These are phyloP conservation scores for Emergomyces pasteurianus DNA, from an alignment of 2,329 filamentous ascomycete genomes.

Conservation along the genomic window DNA sequence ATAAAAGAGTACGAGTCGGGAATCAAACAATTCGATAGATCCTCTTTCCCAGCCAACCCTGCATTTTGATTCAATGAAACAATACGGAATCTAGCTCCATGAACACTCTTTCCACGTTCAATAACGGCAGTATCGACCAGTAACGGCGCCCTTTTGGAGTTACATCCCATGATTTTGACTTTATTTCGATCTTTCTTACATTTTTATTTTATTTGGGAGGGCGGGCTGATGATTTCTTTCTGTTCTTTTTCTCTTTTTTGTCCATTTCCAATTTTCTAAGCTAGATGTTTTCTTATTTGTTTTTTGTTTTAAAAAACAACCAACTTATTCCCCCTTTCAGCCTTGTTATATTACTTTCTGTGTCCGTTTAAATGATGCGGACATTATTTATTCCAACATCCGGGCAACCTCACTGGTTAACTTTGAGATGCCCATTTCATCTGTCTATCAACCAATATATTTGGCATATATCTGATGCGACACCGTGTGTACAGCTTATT, in stretches of 20 bases:
- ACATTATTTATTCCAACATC: background rate
- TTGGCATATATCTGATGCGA: background rate
- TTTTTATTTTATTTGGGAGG: conserved; percentile 9
- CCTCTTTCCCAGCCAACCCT: background rate
- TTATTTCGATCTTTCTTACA: conserved; percentile 9
- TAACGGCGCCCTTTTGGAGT: conserved; percentile 10
- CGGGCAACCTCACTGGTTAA: background rate
- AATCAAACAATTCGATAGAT: background rate
- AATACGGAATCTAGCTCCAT: conserved; percentile 14
- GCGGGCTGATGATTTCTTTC: background rate
- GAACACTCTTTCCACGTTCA: conserved; percentile 11
- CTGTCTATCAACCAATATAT: background rate
- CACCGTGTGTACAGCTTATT: background rate
- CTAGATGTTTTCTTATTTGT: background rate
- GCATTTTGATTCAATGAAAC: background rate
- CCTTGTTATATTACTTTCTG: background rate
- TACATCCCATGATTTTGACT: conserved; percentile 7
- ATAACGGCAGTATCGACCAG: conserved; percentile 15
- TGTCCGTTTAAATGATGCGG: background rate
- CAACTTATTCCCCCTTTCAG: conserved; percentile 1
- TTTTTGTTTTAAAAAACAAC: background rate
- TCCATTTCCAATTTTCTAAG: background rate
- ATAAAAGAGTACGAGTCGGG: conserved; percentile 9
- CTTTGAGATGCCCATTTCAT: background rate
- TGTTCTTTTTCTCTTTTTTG: background rate